phyloP scores from a whole-genome alignment of 306 rosid genomes.

The Chamaecrista fasciculata region DNA sequence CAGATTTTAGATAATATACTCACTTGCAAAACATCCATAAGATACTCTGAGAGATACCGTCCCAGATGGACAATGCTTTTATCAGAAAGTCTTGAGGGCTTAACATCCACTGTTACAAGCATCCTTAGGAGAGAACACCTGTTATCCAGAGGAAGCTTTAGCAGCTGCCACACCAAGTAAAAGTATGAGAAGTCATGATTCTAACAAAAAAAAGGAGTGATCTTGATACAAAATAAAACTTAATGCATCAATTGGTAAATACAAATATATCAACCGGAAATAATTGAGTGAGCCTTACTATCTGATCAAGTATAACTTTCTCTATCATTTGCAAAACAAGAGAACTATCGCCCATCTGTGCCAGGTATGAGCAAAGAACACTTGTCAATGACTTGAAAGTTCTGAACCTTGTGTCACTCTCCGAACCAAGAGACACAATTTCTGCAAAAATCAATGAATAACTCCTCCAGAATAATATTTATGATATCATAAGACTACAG shows the following conservation, averaged over 20 bases:
- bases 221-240: background rate
- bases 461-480: background rate
- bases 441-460: constrained; percentile 39
- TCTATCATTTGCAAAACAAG: constrained; percentile 58
- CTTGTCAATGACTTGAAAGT: constrained; percentile 48
- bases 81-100: constrained; percentile 55
- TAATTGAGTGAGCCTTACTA: constrained; percentile 47
- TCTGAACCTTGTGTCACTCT: constrained; percentile 33
- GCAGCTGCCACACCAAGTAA: constrained; percentile 38
- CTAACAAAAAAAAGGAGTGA: constrained; percentile 1
- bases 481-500: constrained; percentile 12
- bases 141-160: constrained; percentile 63
- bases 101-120: constrained; percentile 53
- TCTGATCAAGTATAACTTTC: constrained; percentile 51
- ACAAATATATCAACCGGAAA: background rate
- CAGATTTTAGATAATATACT: constrained; percentile 30
- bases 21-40: constrained; percentile 58
- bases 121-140: constrained; percentile 66
- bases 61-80: constrained; percentile 50
- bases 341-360: constrained; percentile 65
- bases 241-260: background rate
- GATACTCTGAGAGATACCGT: constrained; percentile 51
- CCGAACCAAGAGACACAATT: constrained; percentile 34
- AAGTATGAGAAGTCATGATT: constrained; percentile 23
- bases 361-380: constrained; percentile 47